Evolutionary conservation across 192 early-diverging fungal genomes (phyloP), one percentile per base, ranked within the genome.

Genomic region (Backusella mclennaniae): DNA sequence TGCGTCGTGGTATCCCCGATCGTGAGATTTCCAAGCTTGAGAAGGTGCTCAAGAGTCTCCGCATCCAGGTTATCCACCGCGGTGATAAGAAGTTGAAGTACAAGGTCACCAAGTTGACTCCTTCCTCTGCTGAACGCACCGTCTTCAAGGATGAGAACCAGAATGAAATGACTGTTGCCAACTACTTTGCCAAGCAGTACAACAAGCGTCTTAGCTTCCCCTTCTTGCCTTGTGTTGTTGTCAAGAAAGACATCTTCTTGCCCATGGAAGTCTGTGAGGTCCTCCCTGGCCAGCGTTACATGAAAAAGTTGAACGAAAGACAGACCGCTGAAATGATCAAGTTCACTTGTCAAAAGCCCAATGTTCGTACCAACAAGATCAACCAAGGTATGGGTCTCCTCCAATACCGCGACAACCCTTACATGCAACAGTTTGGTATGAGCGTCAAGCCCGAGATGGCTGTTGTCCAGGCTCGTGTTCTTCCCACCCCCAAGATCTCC

Each of bases 291-390:
- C 96, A 96, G 84, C 89, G 95, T 52, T 90, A 94, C 77, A 82
- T 90, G 76, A 87, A 93, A 74, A 96, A 96, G 77, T 81, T 97
- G 42, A 91, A 95, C 75, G 94, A 97, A 67, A 82, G 82, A 36
- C 92, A 96, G 86, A 97, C 96, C 0, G 93, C 95, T 0, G 96
- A 99, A 76, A 97, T 99, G 96, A 97, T 99, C 78, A 94, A 90
- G 36, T 95, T 95, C 78, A 96, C 96, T 0, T 96, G 94, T 77
- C 91, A 93, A 81, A 87, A 86, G 36, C 97, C 97, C 0, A 86
- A 89, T 66, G 87, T 94, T n/a, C 93, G 96, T 69, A 89, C 89
- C 71, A 88, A 92, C 79, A 94, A 94, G 76, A 98, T 98, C 73
- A 85, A 82, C n/a, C 87, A 92, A 31, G 92, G 90, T 17, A 79